Conservation (phyloP, 2,329 filamentous ascomycete genomes). For the Aspergillus sp. region DNA sequence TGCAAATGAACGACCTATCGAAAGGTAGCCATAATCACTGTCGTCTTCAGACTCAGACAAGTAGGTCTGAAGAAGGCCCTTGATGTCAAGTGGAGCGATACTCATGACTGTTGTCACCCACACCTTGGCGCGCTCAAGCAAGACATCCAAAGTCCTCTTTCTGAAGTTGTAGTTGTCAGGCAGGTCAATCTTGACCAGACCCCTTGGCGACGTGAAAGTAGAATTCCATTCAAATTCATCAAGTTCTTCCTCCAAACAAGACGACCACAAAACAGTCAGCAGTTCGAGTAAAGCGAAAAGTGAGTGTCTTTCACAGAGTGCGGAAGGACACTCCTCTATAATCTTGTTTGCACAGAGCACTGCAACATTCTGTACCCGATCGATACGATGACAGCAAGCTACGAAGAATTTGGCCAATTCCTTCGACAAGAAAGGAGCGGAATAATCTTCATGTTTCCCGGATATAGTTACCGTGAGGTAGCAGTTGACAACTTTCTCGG, state of each 20-base stretch:
- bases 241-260: conserved; percentile 88
- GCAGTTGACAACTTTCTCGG: conserved; percentile 66
- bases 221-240: conserved; percentile 88
- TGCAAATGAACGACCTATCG: conserved; percentile 88
- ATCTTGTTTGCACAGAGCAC: conserved; percentile 79
- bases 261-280: conserved; percentile 89
- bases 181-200: conserved; percentile 78
- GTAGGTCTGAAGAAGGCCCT: conserved; percentile 89
- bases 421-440: conserved; percentile 83
- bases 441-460: conserved; percentile 70
- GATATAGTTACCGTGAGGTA: conserved; percentile 73
- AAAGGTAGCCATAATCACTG: conserved; percentile 83
- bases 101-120: conserved; percentile 82
- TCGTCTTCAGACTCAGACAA: conserved; percentile 93
- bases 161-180: conserved; percentile 88
- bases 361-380: conserved; percentile 84
- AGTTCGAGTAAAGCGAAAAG: conserved; percentile 91
- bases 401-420: conserved; percentile 83
- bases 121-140: conserved; percentile 69
- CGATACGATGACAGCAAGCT: conserved; percentile 88
- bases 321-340: conserved; percentile 77
- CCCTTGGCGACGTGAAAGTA: conserved; percentile 70
- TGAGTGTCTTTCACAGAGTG: conserved; percentile 82
- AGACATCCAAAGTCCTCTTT: conserved; percentile 68
- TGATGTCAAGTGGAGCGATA: conserved; percentile 85